A percentile compares a stretch with the other conserved stretches of the same genome.
Evolutionary conservation across 2,329 filamentous ascomycete genomes (phyloP).

Genomic region (Fusarium drepaniforme): DNA sequence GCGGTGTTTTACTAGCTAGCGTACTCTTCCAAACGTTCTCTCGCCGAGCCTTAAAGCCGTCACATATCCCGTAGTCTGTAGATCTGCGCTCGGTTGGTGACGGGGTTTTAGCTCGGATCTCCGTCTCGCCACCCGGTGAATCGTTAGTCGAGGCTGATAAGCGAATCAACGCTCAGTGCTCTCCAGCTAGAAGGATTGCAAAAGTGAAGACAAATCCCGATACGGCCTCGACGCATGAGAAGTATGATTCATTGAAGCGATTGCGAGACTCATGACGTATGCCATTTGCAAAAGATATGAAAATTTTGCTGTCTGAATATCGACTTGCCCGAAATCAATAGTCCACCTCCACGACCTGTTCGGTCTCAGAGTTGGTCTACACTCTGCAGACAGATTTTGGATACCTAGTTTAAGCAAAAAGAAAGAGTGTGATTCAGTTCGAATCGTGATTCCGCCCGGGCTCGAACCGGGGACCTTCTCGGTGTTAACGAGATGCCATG

Average conservation of each 20-base stretch:
- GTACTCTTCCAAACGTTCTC: background rate
- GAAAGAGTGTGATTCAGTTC: background rate
- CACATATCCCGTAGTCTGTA: background rate
- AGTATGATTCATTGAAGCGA: background rate
- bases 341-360: background rate
- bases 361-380: background rate
- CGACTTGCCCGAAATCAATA: background rate
- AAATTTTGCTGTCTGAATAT: background rate
- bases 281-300: background rate
- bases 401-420: background rate
- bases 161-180: background rate
- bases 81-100: background rate
- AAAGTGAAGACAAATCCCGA: background rate
- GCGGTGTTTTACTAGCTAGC: background rate
- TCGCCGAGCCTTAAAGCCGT: background rate
- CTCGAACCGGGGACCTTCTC: conserved; percentile 40
- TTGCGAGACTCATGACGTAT: background rate
- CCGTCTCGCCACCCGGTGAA: background rate
- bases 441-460: conserved; percentile 36
- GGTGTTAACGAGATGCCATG: conserved; percentile 42
- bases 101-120: background rate
- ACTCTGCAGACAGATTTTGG: too few relatives aligned
- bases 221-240: background rate
- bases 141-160: background rate
- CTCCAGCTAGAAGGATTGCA: background rate